Percentiles rank a stretch among this genome's conserved stretches.
These are phyloP conservation scores for Picea sitchensis DNA, from an alignment of 75 land plant species.

Conservation along the genomic window DNA sequence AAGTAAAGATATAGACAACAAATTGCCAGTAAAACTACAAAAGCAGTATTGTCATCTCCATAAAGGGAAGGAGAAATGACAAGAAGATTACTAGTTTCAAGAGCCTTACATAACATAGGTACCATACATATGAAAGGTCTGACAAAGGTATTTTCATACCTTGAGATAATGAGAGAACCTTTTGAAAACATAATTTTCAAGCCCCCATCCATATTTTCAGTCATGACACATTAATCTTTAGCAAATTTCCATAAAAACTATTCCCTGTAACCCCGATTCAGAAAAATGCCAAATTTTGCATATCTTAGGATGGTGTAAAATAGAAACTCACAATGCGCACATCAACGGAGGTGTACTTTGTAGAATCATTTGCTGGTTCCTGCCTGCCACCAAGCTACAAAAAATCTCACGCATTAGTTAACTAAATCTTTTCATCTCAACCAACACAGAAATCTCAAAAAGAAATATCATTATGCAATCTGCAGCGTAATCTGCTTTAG, in stretches of 20 bases:
- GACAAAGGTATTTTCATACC: too few species aligned
- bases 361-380: conserved; percentile 59
- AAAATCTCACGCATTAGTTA: background rate
- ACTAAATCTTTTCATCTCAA: background rate
- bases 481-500: background rate
- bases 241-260: too few species aligned
- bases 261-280: too few species aligned
- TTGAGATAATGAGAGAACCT: too few species aligned
- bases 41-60: background rate
- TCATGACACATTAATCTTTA: too few species aligned
- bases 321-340: conserved; percentile 85
- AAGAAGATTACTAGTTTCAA: too few species aligned
- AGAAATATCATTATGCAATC: background rate
- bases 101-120: too few species aligned
- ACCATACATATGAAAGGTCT: too few species aligned
- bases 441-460: background rate
- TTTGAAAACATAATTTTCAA: too few species aligned
- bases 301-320: too few species aligned
- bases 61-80: background rate
- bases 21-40: background rate
- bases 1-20: background rate
- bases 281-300: too few species aligned
- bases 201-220: too few species aligned
- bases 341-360: conserved; percentile 78
- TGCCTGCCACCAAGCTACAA: conserved; percentile 67